These are phyloP conservation scores for Trichophyton benhamiae DNA, from an alignment of 2,329 filamentous ascomycete genomes.

Conservation along the genomic window DNA sequence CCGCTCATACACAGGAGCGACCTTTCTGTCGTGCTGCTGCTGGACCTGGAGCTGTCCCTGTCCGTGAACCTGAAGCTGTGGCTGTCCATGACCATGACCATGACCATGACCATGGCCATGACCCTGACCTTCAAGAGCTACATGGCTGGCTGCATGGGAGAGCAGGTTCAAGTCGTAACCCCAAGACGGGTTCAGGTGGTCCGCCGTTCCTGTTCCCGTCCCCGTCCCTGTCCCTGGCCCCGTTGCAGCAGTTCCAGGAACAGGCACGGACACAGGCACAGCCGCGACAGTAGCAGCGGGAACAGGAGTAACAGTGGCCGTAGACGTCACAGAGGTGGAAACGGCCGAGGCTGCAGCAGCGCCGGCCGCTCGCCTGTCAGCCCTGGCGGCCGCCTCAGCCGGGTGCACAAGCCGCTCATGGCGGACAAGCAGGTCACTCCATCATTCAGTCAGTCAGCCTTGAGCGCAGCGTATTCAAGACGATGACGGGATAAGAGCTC, in stretches of 20 bases:
- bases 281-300: slow-evolving; percentile 9
- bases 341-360: slow-evolving; percentile 22
- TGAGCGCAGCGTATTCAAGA: neutral
- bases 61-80: neutral
- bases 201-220: neutral
- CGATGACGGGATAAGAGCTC: slow-evolving; percentile 12
- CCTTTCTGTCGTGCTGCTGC: slow-evolving; percentile 22
- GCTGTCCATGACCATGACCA: slow-evolving; percentile 17
- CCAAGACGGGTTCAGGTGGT: slow-evolving; percentile 35
- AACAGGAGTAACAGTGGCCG: slow-evolving; percentile 18
- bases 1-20: slow-evolving; percentile 22
- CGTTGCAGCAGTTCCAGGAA: neutral
- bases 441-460: neutral
- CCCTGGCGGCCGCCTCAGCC: slow-evolving; percentile 28
- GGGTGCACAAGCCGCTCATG: slow-evolving; percentile 40
- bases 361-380: slow-evolving; percentile 24
- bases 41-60: neutral
- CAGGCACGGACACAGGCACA: neutral
- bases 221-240: neutral
- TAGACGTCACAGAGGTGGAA: neutral
- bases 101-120: slow-evolving; percentile 20
- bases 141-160: slow-evolving; percentile 39
- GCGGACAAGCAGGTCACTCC: slow-evolving; percentile 37
- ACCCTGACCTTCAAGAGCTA: slow-evolving; percentile 34
- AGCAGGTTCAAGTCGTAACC: slow-evolving; percentile 39